Evolutionary conservation across 108 stramenopile species (phyloP), one percentile per base, ranked within the genome.

Genomic region (Skeletonema potamos): DNA sequence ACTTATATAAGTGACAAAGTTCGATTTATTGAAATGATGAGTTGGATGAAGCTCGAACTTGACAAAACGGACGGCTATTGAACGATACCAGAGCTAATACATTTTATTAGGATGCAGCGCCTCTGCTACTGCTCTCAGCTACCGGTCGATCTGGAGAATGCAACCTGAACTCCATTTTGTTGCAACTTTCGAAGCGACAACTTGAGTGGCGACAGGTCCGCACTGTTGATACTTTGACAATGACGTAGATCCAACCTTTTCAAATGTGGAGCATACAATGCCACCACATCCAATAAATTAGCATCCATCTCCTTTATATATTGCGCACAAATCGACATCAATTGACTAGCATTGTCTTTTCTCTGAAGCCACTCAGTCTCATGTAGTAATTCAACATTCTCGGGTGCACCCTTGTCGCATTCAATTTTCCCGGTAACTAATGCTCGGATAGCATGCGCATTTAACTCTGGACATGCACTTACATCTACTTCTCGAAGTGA

Each of bases 11-110:
- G 43, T 9, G 87, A 91, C 64, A 70, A 65, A 64, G 41, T 72
- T 46, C 69, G 94, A 55, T 91, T 90, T 72, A 27, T 18, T 26
- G 85, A 89, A 30, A 68, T 95, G 59, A 68, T 95, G 4, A 56
- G 72, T 61, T 89, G 85, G 86, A 68, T 82, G 8, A 67, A 68
- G 33, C 12, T 48, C 8, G 73, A 74, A 59, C 36, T 82, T 17
- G 82, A 82, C 58, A 58, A 63, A 36, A 30, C 61, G 41, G 81
- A 82, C 0, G 58, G 30, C 17, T 10, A 32, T 15, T 37, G 39
- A 41, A 41, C 3, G 39, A 32, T 3, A 27, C 8, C 8, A 51
- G 22, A 51, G 5, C n/a, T 8, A 51, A 8, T 7, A 22, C 7
- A 17, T 3, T 18, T 6, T 6, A 20, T 51, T 9, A 22, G 8